Conservation (phyloP, 805 yeast species). For the Ogataea pini region DNA sequence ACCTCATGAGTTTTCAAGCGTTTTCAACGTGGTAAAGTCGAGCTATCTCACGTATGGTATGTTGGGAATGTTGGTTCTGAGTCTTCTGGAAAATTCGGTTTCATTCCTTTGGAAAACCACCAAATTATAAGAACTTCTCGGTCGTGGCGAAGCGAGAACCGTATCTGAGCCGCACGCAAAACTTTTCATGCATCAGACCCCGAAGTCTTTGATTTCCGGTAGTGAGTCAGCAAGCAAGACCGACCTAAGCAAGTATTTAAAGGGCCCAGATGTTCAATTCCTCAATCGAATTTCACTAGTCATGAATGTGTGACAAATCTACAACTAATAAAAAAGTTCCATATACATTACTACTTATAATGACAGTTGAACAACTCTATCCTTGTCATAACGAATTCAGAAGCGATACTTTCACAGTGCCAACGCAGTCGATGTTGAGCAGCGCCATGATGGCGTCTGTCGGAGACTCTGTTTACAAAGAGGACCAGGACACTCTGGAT, state of each 20-base stretch:
- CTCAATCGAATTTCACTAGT: not conserved
- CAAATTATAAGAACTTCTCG: not conserved
- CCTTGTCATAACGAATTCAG: conserved; percentile 47
- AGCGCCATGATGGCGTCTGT: conserved; percentile 57
- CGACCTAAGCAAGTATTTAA: not conserved
- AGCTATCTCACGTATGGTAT: not conserved
- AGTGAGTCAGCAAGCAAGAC: conserved; percentile 2
- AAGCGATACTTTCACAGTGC: conserved; percentile 88
- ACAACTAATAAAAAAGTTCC: not conserved
- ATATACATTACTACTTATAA: conserved; percentile 1
- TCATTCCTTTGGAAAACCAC: not conserved
- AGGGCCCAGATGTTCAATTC: not conserved
- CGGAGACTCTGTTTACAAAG: conserved; percentile 86
- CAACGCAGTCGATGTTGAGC: conserved; percentile 68
- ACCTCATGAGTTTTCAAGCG: not conserved
- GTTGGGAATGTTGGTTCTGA: too few relatives aligned
- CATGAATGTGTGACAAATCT: too few relatives aligned
- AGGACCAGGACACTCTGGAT: conserved; percentile 66
- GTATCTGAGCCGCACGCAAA: conserved; percentile 12
- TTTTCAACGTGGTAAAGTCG: not conserved
- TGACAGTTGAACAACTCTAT: conserved; percentile 18
- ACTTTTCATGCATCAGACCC: conserved; percentile 12
- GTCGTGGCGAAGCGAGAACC: not conserved
- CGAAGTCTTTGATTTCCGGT: not conserved
- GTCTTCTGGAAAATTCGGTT: too few relatives aligned